A percentile compares a stretch with the other conserved stretches of the same genome.
These are phyloP conservation scores for Neofusicoccum ribis DNA, from an alignment of 2,329 filamentous ascomycete species.

Conservation along the genomic window DNA sequence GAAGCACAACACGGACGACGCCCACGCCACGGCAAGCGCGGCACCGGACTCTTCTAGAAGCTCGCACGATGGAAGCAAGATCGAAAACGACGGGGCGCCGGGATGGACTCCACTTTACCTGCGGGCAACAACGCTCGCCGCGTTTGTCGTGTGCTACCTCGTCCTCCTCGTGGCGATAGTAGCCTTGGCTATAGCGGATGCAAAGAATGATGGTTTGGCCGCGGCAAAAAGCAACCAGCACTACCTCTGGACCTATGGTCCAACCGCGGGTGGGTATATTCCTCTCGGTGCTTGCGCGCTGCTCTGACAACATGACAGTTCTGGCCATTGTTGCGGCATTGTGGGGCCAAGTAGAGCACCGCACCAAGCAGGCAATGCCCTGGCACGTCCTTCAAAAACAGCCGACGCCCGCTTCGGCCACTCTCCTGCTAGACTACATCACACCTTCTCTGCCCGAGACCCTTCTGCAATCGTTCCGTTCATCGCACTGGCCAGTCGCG, in stretches of 20 bases:
- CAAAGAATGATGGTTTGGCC: not conserved
- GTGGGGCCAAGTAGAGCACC: constrained; percentile 1
- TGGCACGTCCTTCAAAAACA: not conserved
- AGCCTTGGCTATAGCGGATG: not conserved
- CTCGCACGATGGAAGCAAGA: too few species aligned
- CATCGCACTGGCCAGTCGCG: not conserved
- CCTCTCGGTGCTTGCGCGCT: too few species aligned
- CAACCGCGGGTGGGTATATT: not conserved
- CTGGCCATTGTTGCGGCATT: not conserved
- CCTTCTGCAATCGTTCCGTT: not conserved
- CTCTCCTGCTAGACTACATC: not conserved
- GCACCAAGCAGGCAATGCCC: not conserved
- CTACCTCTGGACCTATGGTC: not conserved
- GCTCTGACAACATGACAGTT: not conserved
- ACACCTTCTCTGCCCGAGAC: not conserved
- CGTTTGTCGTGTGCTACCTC: not conserved
- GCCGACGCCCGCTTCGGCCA: not conserved
- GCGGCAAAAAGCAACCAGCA: not conserved
- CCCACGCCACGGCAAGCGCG: too few species aligned
- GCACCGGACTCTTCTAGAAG: too few species aligned
- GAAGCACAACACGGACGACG: too few species aligned
- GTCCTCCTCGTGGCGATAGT: not conserved
- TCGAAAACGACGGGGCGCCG: too few species aligned
- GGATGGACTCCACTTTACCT: not conserved
- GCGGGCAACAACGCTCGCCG: not conserved